Conservation (phyloP, 352 stramenopile genomes). For the Phytophthora rubi region DNA sequence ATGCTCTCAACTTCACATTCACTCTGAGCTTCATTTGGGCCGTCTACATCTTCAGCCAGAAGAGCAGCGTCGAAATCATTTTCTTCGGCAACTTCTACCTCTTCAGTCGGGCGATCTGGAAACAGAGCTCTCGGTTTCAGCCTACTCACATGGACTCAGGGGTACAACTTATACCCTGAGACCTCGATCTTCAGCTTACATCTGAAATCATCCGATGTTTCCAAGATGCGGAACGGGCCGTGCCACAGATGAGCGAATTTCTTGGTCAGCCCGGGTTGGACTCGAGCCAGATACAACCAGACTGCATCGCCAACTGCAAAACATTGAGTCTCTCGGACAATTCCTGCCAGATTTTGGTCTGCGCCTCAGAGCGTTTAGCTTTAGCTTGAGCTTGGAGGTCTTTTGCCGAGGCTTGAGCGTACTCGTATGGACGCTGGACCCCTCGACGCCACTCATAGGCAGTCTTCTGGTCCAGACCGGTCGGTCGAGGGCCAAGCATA, state of each 20-base stretch:
- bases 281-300: background rate
- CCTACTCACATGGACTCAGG: background rate
- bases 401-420: background rate
- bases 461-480: background rate
- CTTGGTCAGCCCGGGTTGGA: background rate
- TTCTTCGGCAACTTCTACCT: background rate
- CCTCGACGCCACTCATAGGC: background rate
- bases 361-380: background rate
- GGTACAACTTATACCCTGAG: too few species aligned
- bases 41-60: too few species aligned
- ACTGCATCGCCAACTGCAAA: background rate
- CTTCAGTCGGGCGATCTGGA: background rate
- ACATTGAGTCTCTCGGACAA: background rate
- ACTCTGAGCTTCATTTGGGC: too few species aligned
- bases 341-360: background rate
- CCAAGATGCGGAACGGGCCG: background rate
- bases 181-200: background rate
- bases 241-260: conserved; percentile 1
- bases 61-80: too few species aligned
- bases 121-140: conserved; percentile 4
- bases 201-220: background rate
- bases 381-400: background rate
- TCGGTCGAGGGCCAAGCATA: background rate
- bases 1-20: too few species aligned
- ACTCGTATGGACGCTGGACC: background rate